Percentiles rank a stretch among this genome's conserved stretches.
Evolutionary conservation across 495 filamentous ascomycete species (phyloP).

Genomic region (Penicillium tannophilum): DNA sequence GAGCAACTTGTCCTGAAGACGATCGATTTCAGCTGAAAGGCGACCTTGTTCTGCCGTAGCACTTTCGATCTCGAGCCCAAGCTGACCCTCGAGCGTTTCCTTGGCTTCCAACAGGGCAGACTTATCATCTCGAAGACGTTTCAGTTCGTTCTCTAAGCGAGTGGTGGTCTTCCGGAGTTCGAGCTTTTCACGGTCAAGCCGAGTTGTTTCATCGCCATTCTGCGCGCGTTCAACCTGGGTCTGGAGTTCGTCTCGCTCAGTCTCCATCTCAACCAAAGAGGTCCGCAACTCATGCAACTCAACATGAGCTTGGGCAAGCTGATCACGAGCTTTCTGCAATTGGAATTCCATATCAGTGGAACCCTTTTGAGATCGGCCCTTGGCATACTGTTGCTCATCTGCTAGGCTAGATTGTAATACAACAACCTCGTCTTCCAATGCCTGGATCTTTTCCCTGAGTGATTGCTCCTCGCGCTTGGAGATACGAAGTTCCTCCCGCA

Average conservation of each 20-base stretch:
- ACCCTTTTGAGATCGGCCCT: constrained; percentile 51
- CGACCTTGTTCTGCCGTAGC: constrained; percentile 58
- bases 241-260: constrained; percentile 66
- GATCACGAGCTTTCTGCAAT: constrained; percentile 59
- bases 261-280: constrained; percentile 54
- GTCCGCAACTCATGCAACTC: constrained; percentile 60
- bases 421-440: constrained; percentile 79
- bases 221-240: constrained; percentile 54
- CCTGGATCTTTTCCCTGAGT: constrained; percentile 67
- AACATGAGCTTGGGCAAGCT: constrained; percentile 59
- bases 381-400: constrained; percentile 70
- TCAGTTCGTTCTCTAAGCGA: constrained; percentile 61
- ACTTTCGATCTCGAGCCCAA: constrained; percentile 56
- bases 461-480: constrained; percentile 64
- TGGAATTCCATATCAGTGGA: constrained; percentile 51
- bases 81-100: constrained; percentile 55
- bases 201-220: constrained; percentile 54
- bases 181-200: constrained; percentile 62
- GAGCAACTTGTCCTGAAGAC: constrained; percentile 52
- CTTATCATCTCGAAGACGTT: constrained; percentile 60
- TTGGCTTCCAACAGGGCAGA: constrained; percentile 51
- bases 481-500: constrained; percentile 68
- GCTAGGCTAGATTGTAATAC: constrained; percentile 73
- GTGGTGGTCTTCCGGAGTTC: constrained; percentile 61
- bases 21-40: constrained; percentile 58